A percentile compares a stretch with the other conserved stretches of the same genome.
These are phyloP conservation scores for Candida freyschussii DNA, from an alignment of 1,139 yeast species.

Conservation along the genomic window DNA sequence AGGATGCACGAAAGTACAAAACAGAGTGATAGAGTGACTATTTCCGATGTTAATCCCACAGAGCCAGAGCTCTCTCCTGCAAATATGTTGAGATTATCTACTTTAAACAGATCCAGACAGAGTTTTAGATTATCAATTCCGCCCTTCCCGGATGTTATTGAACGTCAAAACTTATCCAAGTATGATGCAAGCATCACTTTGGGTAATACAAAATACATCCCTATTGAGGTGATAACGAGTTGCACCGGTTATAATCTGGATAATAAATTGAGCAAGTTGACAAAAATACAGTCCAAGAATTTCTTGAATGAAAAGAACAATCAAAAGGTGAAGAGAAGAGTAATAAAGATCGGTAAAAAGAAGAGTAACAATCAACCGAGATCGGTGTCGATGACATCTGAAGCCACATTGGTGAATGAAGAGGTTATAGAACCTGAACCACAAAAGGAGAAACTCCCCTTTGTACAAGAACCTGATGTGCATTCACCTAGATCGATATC, in stretches of 20 bases:
- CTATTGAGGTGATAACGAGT: constrained; percentile 20
- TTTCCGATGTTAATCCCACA: constrained; percentile 50
- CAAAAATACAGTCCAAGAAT: constrained; percentile 23
- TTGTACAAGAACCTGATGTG: no score
- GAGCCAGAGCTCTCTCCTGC: constrained; percentile 59
- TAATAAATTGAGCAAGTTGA: constrained; percentile 21
- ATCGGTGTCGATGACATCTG: constrained; percentile 14
- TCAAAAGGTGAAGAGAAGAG: constrained; percentile 19
- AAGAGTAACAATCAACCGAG: constrained; percentile 4
- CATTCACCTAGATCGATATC: constrained; percentile 1
- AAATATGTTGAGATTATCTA: constrained; percentile 64
- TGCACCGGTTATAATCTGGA: constrained; percentile 14
- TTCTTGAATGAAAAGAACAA: constrained; percentile 22
- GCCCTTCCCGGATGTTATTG: constrained; percentile 32
- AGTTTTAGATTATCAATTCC: constrained; percentile 42
- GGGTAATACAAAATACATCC: constrained; percentile 20
- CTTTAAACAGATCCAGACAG: constrained; percentile 73
- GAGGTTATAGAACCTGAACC: constrained; percentile 2
- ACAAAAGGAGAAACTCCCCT: neutral
- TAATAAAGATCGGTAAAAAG: constrained; percentile 17
- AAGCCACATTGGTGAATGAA: constrained; percentile 16
- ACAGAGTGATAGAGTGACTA: constrained; percentile 28
- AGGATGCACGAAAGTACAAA: constrained; percentile 29
- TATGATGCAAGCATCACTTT: constrained; percentile 23
- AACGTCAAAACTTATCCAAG: constrained; percentile 33